Percentiles rank a stretch among this genome's conserved stretches.
These are phyloP conservation scores for Serendipita sp. DNA, from an alignment of 768 basidiomycete genomes.

Conservation along the genomic window DNA sequence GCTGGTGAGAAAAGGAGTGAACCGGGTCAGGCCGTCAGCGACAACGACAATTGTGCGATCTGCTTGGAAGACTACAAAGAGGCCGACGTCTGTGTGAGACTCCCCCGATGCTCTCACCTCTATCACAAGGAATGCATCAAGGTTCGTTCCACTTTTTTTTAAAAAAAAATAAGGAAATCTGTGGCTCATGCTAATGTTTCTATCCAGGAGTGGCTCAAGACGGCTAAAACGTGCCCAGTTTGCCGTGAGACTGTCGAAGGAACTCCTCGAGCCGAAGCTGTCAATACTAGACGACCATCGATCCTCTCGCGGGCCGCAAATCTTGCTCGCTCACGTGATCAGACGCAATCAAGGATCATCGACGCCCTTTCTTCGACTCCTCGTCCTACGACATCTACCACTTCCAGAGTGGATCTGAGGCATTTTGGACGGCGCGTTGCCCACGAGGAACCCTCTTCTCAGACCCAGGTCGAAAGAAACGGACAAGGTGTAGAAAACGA, in stretches of 20 bases:
- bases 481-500: no score
- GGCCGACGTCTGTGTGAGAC: not conserved
- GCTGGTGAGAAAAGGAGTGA: not conserved
- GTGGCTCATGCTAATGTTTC: not conserved
- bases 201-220: not conserved
- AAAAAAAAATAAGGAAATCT: not conserved
- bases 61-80: not conserved
- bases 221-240: not conserved
- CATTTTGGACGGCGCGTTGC: not conserved
- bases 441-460: no score
- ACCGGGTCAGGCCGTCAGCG: not conserved
- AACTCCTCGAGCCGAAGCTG: not conserved
- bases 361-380: not conserved
- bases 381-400: not conserved
- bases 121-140: conserved; percentile 1
- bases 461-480: no score
- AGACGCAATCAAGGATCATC: not conserved
- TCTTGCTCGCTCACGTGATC: not conserved
- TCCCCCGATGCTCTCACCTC: not conserved
- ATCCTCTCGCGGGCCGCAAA: not conserved
- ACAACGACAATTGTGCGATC: not conserved
- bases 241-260: not conserved
- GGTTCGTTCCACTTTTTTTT: not conserved
- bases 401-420: not conserved
- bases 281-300: not conserved